Evolutionary conservation across 1,284 basidiomycete genomes (phyloP).

Genomic region (Cutaneotrichosporon dermatis): DNA sequence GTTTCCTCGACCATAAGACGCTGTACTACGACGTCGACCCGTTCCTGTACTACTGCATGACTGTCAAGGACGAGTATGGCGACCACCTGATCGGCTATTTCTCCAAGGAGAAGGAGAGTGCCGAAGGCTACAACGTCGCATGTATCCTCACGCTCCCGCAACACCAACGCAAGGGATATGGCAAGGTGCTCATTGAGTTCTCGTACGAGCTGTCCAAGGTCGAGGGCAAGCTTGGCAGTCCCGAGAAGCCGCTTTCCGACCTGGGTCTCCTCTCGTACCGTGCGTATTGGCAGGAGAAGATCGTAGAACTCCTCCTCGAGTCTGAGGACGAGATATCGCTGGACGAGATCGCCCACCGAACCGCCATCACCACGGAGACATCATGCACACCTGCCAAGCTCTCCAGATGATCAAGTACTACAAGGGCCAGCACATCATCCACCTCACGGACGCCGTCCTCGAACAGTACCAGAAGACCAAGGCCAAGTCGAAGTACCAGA

Average conservation of each 20-base stretch:
- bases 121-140: conserved; percentile 97
- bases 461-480: conserved; percentile 83
- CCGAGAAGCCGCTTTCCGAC: conserved; percentile 96
- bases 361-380: conserved; percentile 95
- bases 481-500: conserved; percentile 72
- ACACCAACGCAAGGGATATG: conserved; percentile 93
- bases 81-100: conserved; percentile 98
- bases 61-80: conserved; percentile 80
- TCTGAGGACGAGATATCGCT: conserved; percentile 73
- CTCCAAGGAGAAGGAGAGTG: conserved; percentile 97
- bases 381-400: conserved; percentile 97
- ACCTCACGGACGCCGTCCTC: conserved; percentile 82
- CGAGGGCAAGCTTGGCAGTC: conserved; percentile 90
- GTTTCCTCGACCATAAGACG: conserved; percentile 99
- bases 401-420: conserved; percentile 94
- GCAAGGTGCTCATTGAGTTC: conserved; percentile 94
- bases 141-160: conserved; percentile 98
- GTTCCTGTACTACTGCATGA: conserved; percentile 99
- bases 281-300: conserved; percentile 96
- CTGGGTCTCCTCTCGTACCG: conserved; percentile 89
- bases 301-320: conserved; percentile 81
- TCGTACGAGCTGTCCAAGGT: conserved; percentile 97
- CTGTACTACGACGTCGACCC: conserved; percentile 99
- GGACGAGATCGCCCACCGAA: conserved; percentile 95
- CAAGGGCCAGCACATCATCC: conserved; percentile 92